These are phyloP conservation scores for Phlyctochytrium arcticum DNA, from an alignment of 192 early-diverging fungal genomes.

Conservation along the genomic window DNA sequence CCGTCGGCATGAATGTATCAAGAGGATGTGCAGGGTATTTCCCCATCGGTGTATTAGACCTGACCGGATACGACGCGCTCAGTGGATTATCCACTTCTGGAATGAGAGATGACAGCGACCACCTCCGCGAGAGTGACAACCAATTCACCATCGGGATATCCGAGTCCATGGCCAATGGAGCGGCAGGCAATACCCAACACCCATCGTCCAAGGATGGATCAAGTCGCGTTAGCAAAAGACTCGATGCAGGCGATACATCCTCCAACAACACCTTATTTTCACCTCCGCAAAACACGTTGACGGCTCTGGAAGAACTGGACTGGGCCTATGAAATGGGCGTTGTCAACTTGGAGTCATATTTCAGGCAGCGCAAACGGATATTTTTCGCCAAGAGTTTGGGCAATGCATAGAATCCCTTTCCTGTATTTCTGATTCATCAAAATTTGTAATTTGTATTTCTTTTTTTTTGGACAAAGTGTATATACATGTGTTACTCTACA, in stretches of 20 bases:
- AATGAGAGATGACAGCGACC: no score
- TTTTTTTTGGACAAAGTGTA: no score
- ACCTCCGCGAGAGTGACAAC: no score
- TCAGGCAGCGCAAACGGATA: constrained; percentile 6
- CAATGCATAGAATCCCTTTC: no score
- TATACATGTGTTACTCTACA: no score
- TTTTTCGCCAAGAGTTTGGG: not conserved
- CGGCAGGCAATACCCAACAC: no score
- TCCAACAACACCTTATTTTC: not conserved
- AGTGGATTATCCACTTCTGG: no score
- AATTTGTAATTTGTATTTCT: no score
- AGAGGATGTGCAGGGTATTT: constrained; percentile 1
- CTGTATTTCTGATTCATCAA: no score
- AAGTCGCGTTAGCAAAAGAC: not conserved
- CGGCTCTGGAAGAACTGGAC: constrained; percentile 9
- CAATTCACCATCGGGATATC: no score
- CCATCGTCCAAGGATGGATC: no score
- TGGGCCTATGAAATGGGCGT: constrained; percentile 3
- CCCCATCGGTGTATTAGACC: not conserved
- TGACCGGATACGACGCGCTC: not conserved
- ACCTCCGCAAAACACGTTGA: not conserved
- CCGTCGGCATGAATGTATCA: constrained; percentile 7
- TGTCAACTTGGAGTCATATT: constrained; percentile 3
- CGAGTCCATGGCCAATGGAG: no score
- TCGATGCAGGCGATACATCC: not conserved